Conservation (phyloP, 495 filamentous ascomycete species). For the Daldinia concentrica region DNA sequence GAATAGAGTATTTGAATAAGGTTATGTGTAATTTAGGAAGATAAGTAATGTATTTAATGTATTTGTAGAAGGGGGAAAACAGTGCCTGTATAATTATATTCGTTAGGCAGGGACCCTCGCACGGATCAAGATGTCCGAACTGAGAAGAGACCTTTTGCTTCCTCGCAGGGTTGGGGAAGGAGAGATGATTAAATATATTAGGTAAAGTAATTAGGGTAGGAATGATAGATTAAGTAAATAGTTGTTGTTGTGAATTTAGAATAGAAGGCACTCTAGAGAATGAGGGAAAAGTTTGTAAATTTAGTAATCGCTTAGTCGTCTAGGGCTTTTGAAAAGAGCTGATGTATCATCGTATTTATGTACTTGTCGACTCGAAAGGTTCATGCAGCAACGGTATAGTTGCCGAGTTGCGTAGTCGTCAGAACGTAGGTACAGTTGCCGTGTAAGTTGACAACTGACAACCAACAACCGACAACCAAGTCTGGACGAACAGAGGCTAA, state of each 20-base stretch:
- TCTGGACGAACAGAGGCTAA: neutral
- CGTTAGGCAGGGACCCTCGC: too few relatives aligned
- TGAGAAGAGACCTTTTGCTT: neutral
- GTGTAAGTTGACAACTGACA: neutral
- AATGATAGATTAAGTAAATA: neutral
- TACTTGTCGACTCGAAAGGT: neutral
- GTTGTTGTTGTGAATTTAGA: neutral
- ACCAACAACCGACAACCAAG: neutral
- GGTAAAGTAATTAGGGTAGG: neutral
- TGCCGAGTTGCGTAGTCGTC: neutral
- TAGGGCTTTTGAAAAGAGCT: neutral
- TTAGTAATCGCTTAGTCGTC: neutral
- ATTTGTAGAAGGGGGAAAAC: neutral
- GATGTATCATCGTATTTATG: neutral
- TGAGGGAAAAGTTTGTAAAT: neutral
- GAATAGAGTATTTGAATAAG: neutral
- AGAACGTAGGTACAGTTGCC: neutral
- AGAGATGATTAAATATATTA: neutral
- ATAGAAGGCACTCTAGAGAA: neutral
- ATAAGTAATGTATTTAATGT: neutral
- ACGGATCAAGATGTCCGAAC: neutral
- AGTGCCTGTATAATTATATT: too few relatives aligned
- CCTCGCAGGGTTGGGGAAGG: neutral
- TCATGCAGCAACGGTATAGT: neutral
- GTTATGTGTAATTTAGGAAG: neutral